Base-by-base conservation (phyloP, 352 stramenopile species). In the Phytophthora sp. region DNA sequence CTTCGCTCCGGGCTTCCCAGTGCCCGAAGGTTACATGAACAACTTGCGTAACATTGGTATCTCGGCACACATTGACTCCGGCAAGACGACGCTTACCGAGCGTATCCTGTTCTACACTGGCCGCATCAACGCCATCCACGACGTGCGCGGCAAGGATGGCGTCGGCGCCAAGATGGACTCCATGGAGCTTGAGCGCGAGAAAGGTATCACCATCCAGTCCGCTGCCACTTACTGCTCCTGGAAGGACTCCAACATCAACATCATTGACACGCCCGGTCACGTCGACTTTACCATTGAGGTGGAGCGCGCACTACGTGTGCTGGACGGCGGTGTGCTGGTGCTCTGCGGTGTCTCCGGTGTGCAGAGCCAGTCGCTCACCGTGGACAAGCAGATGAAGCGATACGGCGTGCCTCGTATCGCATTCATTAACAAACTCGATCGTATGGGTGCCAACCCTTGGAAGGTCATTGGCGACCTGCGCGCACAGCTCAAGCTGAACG, bases 221-320 rank as follows among this genome's bases (percentile, higher is more conserved):
- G 98, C 98, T 20, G 98, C 98, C 36, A 99, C 98, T 16, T 99
- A 98, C 82, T 98, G 91, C 71, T 80, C 73, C 56, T 98, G 93
- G 91, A 98, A 98, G 68, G 91, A 99, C 72, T 85, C 92, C 39
- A 96, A 99, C 80, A 97, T 99, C 64, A 99, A 99, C 80, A 99
- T 99, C 74, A 99, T 99, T 66, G 98, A 99, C 79, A 99, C 98
- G 38, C 97, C 98, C 24, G 98, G 98, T 64, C 98, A 99, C 88
- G 98, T 99, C 31, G 98, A 99, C 79, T 99, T 99, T 70, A 99
- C 98, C 2, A 98, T 99, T 73, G 98, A 99, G 79, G 89, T 96
- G 31, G 97, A 99, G 80, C 90, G 98, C 27, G 97, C 98, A 15
- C 76, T 99, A 57, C 95, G 98, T 50, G 98, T 99, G 41, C 77